Percentiles rank a stretch among this genome's conserved stretches.
Conservation (phyloP, 139 green algal species). For the Asterochloris erici region DNA sequence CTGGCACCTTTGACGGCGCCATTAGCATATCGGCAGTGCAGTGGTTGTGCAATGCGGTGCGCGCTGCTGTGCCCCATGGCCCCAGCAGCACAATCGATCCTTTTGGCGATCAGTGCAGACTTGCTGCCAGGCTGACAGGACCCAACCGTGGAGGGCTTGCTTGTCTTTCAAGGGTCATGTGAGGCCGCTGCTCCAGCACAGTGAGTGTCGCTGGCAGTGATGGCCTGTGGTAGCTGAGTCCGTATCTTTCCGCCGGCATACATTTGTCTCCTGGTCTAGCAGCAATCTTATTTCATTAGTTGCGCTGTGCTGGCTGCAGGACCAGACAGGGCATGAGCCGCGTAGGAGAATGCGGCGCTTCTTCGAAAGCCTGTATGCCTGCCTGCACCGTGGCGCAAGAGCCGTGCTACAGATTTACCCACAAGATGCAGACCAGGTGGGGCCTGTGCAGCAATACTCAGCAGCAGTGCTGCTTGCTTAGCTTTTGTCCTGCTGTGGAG, state of each 20-base stretch:
- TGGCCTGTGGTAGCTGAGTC: no score
- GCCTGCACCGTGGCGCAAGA: constrained; percentile 69
- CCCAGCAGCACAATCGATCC: neutral
- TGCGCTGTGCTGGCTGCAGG: constrained; percentile 26
- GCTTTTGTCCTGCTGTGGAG: no score
- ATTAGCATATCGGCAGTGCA: constrained; percentile 82
- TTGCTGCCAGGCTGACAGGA: neutral
- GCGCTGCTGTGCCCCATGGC: neutral
- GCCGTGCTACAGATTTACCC: constrained; percentile 92
- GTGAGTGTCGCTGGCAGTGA: no score
- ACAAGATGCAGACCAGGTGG: constrained; percentile 62
- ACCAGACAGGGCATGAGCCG: constrained; percentile 74
- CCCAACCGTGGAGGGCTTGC: neutral
- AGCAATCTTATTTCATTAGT: neutral
- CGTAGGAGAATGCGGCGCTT: constrained; percentile 77
- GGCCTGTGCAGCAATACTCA: neutral
- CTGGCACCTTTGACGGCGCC: constrained; percentile 69
- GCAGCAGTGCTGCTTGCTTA: neutral
- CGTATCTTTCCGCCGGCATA: no score
- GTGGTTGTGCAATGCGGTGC: constrained; percentile 92
- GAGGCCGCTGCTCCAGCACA: no score
- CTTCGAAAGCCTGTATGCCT: constrained; percentile 87
- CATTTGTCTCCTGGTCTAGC: neutral
- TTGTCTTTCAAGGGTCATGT: no score
- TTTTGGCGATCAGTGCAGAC: neutral